Evolutionary conservation across 345 rosid species (phyloP).

Genomic region (Brassica incana): DNA sequence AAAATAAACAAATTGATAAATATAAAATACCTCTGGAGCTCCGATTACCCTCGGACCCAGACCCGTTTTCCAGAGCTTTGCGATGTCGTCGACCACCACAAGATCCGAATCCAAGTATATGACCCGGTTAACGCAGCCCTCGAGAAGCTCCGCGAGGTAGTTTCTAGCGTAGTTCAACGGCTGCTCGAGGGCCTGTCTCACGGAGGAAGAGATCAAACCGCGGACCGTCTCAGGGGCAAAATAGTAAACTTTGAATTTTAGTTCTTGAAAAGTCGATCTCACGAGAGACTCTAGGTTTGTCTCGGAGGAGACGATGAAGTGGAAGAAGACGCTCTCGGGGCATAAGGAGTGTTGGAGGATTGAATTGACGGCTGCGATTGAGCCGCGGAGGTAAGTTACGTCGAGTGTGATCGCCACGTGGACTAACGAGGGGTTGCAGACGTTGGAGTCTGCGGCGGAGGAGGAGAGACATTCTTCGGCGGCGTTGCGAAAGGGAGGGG

Average conservation of each 20-base stretch:
- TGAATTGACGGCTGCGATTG: constrained; percentile 75
- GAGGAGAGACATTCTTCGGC: constrained; percentile 46
- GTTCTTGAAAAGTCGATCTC: constrained; percentile 57
- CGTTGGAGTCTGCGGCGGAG: constrained; percentile 31
- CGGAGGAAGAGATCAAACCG: constrained; percentile 67
- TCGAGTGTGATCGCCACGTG: constrained; percentile 81
- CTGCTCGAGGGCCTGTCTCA: constrained; percentile 78
- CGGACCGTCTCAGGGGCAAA: constrained; percentile 67
- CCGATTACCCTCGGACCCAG: constrained; percentile 55
- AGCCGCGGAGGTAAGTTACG: constrained; percentile 67
- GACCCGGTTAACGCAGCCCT: constrained; percentile 64
- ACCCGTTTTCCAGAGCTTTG: constrained; percentile 59
- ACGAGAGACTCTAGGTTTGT: constrained; percentile 56
- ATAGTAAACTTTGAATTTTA: constrained; percentile 61
- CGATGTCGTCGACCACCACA: constrained; percentile 65
- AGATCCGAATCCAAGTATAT: constrained; percentile 76
- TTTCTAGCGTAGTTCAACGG: constrained; percentile 79
- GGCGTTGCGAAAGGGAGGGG: constrained; percentile 56
- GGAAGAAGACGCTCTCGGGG: constrained; percentile 72
- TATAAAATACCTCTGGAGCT: constrained; percentile 53
- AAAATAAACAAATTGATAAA: no score
- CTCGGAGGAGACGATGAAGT: constrained; percentile 55
- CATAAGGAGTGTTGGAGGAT: constrained; percentile 62
- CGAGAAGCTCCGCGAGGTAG: constrained; percentile 72
- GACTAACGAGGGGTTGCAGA: constrained; percentile 65